A percentile compares a stretch with the other conserved stretches of the same genome.
Evolutionary conservation across 2,329 filamentous ascomycete species (phyloP).

Genomic region (Coniochaeta pulveracea): DNA sequence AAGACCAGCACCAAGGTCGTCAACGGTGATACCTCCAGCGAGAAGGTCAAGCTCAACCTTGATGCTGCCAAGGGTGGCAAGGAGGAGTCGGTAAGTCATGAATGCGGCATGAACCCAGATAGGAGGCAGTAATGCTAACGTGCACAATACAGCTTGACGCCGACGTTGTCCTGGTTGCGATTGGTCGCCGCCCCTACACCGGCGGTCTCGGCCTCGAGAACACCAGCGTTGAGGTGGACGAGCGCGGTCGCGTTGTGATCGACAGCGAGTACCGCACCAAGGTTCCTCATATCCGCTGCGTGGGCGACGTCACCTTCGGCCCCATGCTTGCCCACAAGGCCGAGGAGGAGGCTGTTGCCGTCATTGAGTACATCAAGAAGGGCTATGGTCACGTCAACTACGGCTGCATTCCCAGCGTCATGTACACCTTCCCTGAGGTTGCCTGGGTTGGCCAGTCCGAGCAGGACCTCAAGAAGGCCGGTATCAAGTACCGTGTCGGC

Average conservation of each 20-base stretch:
- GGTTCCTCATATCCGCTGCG: constrained; percentile 89
- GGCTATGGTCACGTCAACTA: constrained; percentile 99
- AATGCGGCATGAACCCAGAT: no score
- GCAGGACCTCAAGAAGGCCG: constrained; percentile 82
- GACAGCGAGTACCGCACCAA: constrained; percentile 99
- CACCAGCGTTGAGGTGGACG: constrained; percentile 82
- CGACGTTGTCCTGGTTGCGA: constrained; percentile 92
- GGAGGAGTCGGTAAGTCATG: constrained; percentile 67
- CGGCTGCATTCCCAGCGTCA: constrained; percentile 91
- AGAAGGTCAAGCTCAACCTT: constrained; percentile 69
- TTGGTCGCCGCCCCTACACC: constrained; percentile 93
- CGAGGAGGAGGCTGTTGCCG: constrained; percentile 93
- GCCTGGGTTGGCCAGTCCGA: constrained; percentile 98
- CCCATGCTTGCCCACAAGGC: constrained; percentile 99
- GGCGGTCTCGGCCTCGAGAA: constrained; percentile 86
- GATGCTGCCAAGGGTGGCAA: constrained; percentile 96
- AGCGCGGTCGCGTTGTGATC: constrained; percentile 89
- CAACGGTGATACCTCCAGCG: constrained; percentile 68
- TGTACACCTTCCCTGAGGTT: constrained; percentile 99
- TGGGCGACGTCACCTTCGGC: constrained; percentile 93
- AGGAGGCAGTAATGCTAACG: no score
- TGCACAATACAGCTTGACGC: constrained; percentile 73
- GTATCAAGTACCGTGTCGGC: constrained; percentile 85
- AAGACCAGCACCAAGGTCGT: constrained; percentile 95
- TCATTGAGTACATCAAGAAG: constrained; percentile 95